Evolutionary conservation across 2,329 filamentous ascomycete species (phyloP), one percentile per base, ranked within the genome.

Genomic region (Botrytis deweyae): DNA sequence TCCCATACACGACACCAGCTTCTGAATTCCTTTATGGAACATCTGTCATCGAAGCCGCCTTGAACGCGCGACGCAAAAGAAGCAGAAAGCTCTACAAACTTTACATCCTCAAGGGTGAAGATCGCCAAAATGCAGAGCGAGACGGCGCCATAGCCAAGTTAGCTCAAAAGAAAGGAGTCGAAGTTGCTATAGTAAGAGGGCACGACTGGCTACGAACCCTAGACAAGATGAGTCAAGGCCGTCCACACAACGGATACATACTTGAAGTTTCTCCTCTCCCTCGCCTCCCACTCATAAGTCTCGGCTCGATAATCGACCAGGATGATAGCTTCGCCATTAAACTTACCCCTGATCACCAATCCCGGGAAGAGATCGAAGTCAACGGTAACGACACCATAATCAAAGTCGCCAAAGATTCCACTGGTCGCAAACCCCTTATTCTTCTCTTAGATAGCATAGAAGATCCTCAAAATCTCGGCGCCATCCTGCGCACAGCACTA

Each of bases 1-100:
- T 92, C 29, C 89, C 90, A 1, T 91, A 95, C 80, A 94, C 93
- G 0, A 97, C 94, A 0, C 92, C 95, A 0, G 93, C 93, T 8
- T 97, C 95, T 0, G 92, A 97, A 75, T 98, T 98, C 78, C 85
- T 99, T 3, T 98, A 97, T 80, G 96, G 96, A 9, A 89, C 88
- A 63, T 93, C 92, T 3, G 90, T 93, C 2, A 93, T 98, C 36
- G 87, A 92, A 76, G 92, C 95, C 33, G 95, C 94, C 0, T 84
- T 99, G 33, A 89, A 87, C 77, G 88, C 89, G 63, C 73, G 65
- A 61, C 74, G 74, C 49, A 81, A 83, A 65, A 85, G 85, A 18
- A 87, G 89, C 49, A 90, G 96, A 73, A 90, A 93, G 79, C 83
- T 97, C 4, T 97, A 98, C 84, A 92, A 90, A 72, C 87, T 99